phyloP scores from a whole-genome alignment of 2,329 filamentous ascomycete species.

The Aurifilum marmelostoma region DNA sequence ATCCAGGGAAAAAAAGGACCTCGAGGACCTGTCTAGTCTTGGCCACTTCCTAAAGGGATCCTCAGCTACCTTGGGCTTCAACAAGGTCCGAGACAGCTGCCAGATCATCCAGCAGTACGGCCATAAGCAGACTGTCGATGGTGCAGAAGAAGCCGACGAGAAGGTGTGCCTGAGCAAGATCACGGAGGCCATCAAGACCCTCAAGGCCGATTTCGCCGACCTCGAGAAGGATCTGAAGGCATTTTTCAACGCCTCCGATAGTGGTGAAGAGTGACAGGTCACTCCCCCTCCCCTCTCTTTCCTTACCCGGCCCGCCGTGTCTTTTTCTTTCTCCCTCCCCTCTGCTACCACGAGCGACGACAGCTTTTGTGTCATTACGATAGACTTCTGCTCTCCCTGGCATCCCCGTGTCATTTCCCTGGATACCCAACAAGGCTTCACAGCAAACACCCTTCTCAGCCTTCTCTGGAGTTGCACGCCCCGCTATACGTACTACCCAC shows the following conservation, averaged over 20 bases:
- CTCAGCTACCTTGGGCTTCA: slow-evolving; percentile 88
- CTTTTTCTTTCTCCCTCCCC: neutral
- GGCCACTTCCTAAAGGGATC: slow-evolving; percentile 98
- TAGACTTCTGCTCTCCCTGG: neutral
- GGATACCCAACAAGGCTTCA: slow-evolving; percentile 4
- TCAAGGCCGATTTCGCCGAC: slow-evolving; percentile 77
- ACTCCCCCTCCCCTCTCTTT: neutral
- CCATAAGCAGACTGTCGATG: slow-evolving; percentile 78
- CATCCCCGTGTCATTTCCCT: slow-evolving; percentile 3
- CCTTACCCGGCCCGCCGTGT: neutral
- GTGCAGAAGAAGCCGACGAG: slow-evolving; percentile 67
- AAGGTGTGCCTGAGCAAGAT: slow-evolving; percentile 72
- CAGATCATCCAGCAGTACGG: slow-evolving; percentile 97
- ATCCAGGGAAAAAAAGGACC: slow-evolving; percentile 66
- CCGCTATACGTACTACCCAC: neutral
- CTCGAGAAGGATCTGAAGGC: slow-evolving; percentile 70
- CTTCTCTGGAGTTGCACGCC: neutral
- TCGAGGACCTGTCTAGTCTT: slow-evolving; percentile 76
- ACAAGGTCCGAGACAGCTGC: slow-evolving; percentile 88
- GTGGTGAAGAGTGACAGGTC: slow-evolving; percentile 17
- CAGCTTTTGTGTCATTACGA: slow-evolving; percentile 2
- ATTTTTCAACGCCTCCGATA: slow-evolving; percentile 60
- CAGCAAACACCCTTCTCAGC: slow-evolving; percentile 3
- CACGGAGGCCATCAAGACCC: slow-evolving; percentile 67
- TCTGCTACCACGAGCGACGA: slow-evolving; percentile 5